Evolutionary conservation across 208 protist genomes (phyloP), one percentile per base, ranked within the genome.

Genomic region (Acanthamoeba polyphaga): DNA sequence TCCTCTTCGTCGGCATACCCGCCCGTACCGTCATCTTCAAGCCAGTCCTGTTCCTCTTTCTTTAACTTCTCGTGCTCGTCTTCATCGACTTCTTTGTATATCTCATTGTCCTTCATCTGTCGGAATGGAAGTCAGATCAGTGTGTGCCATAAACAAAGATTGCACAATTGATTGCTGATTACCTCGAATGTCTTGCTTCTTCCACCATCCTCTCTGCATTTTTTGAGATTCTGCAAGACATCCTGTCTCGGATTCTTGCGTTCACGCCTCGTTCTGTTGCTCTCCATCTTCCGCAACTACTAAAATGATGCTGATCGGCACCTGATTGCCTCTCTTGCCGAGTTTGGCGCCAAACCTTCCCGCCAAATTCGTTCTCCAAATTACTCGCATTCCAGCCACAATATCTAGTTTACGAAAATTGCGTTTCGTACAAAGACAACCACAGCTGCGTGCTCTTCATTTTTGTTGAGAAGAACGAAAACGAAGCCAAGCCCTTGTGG

Each of bases 221-320:
- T 90, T 34, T 90, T 90, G 34, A 90, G 84, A n/a, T 90, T 68
- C 70, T 93, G 29, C 51, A 93, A 15, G 13, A 93, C 89, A 34
- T 93, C 24, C 82, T 53, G 55, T 82, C 89, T 80, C 29, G 62
- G 89, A 51, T 84, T 93, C 53, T 90, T 90, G 15, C 38, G 27
- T n/a, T 90, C 84, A 27, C 84, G 84, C 24, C 60, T 58, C 10
- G 29, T 68, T 34, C 84, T 90, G 43, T 19, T 82, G 19, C 29
- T 29, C 19, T 74, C 66, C 66, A 74, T 74, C 29, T 74, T 38
- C 0, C 3, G 17, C 6, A 66, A 24, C 17, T 43, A 43, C 38
- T n/a, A 22, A 13, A 17, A 24, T 17, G 3, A 22, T 6, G 55
- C 7, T 17, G 55, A 24, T 62, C 55, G 55, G 12, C 12, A 51